These are phyloP conservation scores for Byssoonygena ceratinophila DNA, from an alignment of 2,329 filamentous ascomycete genomes.

Conservation along the genomic window DNA sequence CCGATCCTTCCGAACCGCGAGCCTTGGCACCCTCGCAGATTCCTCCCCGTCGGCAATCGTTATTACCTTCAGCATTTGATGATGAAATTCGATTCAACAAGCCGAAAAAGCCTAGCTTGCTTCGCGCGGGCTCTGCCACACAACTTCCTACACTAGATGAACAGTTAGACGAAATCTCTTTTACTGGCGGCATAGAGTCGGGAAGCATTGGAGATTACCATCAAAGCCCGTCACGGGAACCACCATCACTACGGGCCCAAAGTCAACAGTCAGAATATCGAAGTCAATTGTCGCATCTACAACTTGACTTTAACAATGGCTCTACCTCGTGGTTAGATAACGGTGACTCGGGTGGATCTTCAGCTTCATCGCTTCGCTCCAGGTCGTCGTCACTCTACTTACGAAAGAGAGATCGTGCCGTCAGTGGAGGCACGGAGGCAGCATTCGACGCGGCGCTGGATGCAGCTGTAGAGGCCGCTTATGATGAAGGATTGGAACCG, in stretches of 20 bases:
- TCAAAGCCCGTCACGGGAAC: constrained; percentile 2
- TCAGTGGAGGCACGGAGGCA: constrained; percentile 66
- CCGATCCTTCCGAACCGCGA: constrained; percentile 21
- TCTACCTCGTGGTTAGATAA: constrained; percentile 90
- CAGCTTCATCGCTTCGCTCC: constrained; percentile 69
- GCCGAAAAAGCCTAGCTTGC: constrained; percentile 26
- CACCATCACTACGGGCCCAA: not conserved
- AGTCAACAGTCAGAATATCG: constrained; percentile 6
- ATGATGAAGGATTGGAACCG: constrained; percentile 81
- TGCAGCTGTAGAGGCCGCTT: constrained; percentile 90
- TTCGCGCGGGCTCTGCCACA: constrained; percentile 33
- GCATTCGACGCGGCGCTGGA: constrained; percentile 92
- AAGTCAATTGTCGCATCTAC: constrained; percentile 10
- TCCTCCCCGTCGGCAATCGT: constrained; percentile 31
- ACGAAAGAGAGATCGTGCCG: constrained; percentile 55
- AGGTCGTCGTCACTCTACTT: constrained; percentile 60
- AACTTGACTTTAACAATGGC: constrained; percentile 58
- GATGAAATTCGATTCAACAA: constrained; percentile 20
- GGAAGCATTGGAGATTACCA: not conserved
- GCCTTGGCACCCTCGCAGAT: constrained; percentile 24
- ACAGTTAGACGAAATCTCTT: not conserved
- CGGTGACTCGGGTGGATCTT: constrained; percentile 76
- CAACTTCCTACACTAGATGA: constrained; percentile 14
- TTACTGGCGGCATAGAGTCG: not conserved
- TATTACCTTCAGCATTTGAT: constrained; percentile 29